A percentile compares a stretch with the other conserved stretches of the same genome.
These are phyloP conservation scores for Laguncularia racemosa DNA, from an alignment of 345 rosid genomes.

Conservation along the genomic window DNA sequence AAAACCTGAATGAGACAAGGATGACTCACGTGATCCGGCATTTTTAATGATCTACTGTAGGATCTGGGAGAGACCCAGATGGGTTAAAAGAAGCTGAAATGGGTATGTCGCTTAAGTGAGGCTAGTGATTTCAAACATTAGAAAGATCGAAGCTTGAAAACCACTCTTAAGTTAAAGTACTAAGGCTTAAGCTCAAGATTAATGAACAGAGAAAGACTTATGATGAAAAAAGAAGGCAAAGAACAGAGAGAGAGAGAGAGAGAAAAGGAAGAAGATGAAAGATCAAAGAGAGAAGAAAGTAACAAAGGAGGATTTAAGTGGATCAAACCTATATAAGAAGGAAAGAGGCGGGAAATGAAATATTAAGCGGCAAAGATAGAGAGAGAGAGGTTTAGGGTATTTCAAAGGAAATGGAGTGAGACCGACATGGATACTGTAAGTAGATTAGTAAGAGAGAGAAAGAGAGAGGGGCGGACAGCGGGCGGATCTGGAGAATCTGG, in stretches of 20 bases:
- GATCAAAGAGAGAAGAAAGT: too few species aligned
- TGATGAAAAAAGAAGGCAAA: background rate
- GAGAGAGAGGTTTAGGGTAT: background rate
- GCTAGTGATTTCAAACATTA: too few species aligned
- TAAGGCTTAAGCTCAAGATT: too few species aligned
- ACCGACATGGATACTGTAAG: slow-evolving; percentile 2
- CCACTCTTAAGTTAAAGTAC: too few species aligned
- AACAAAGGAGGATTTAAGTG: too few species aligned
- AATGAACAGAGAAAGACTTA: too few species aligned
- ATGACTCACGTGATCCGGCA: slow-evolving; percentile 8
- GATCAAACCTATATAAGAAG: too few species aligned
- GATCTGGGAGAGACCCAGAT: slow-evolving; percentile 4
- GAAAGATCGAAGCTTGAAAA: too few species aligned
- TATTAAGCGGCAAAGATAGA: background rate
- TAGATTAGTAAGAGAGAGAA: slow-evolving; percentile 12
- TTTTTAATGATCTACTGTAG: background rate
- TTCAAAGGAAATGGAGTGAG: background rate
- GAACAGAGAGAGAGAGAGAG: background rate
- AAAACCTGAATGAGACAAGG: too few species aligned
- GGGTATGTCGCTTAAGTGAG: too few species aligned
- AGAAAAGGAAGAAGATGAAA: background rate
- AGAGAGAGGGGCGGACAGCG: background rate
- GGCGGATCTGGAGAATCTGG: background rate
- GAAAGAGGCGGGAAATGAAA: background rate
- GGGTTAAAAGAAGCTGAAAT: too few species aligned